phyloP scores from a whole-genome alignment of 345 rosid genomes.

The Populus alba region DNA sequence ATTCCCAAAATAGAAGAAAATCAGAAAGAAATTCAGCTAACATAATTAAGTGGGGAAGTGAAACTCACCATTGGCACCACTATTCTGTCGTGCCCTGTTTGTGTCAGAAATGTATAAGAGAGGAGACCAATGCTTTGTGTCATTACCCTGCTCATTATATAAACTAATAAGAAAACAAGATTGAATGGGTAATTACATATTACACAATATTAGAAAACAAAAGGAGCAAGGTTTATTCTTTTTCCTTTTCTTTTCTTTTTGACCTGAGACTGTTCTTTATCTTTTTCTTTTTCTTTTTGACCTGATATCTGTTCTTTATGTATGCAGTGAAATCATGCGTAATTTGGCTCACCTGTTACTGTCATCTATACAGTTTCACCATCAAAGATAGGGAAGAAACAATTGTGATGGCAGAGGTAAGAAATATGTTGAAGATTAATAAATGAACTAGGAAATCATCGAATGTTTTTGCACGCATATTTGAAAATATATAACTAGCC shows the following conservation, averaged over 20 bases:
- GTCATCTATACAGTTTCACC: neutral
- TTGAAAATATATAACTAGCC: neutral
- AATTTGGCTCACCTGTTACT: neutral
- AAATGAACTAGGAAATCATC: neutral
- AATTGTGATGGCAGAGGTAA: neutral
- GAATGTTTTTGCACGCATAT: neutral
- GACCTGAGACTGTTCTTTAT: no score
- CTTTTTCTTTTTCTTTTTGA: no score
- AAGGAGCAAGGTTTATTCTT: neutral
- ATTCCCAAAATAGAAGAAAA: neutral
- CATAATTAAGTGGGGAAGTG: conserved; percentile 1
- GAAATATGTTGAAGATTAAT: neutral
- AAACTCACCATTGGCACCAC: conserved; percentile 91
- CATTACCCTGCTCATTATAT: conserved; percentile 39
- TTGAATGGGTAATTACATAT: neutral
- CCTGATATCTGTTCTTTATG: neutral
- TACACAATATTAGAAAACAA: neutral
- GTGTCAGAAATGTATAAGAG: conserved; percentile 79
- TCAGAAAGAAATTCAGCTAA: neutral
- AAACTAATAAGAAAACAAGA: conserved; percentile 7
- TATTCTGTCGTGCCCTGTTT: conserved; percentile 69
- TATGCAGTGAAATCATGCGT: neutral
- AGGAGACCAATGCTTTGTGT: conserved; percentile 88
- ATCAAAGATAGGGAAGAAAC: neutral
- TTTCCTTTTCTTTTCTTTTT: no score